phyloP scores from a whole-genome alignment of 2,329 filamentous ascomycete species.

The Diaporthe citri region DNA sequence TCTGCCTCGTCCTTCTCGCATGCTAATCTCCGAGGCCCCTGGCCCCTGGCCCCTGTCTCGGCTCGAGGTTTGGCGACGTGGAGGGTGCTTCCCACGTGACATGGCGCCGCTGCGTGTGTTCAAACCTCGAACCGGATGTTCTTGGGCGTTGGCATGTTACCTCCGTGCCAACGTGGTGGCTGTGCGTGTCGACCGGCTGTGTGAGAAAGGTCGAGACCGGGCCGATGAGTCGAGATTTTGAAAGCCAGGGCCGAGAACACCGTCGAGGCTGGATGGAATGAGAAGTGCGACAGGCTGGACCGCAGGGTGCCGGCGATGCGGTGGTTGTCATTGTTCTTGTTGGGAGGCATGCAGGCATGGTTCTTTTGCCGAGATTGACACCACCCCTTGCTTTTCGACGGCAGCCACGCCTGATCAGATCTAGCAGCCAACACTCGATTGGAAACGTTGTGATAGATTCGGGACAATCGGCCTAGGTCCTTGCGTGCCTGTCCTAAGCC shows the following conservation, averaged over 20 bases:
- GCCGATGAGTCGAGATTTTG: not conserved
- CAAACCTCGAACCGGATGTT: not conserved
- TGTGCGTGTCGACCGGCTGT: not conserved
- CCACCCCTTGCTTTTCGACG: conserved; percentile 26
- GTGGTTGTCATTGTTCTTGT: conserved; percentile 7
- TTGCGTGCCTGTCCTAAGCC: not conserved
- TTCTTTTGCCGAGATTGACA: conserved; percentile 25
- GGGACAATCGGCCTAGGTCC: not conserved
- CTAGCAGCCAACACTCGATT: conserved; percentile 10
- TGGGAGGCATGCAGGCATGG: conserved; percentile 15
- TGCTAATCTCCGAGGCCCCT: conserved; percentile 25
- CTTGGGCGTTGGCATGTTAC: not conserved
- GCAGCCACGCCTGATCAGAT: conserved; percentile 21
- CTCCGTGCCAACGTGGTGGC: conserved; percentile 23
- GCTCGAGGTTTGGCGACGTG: conserved; percentile 12
- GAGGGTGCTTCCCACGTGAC: conserved; percentile 12
- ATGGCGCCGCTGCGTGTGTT: conserved; percentile 13
- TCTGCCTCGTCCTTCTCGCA: conserved; percentile 10
- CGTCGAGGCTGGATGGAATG: not conserved
- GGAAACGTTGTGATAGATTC: not conserved
- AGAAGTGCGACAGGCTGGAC: conserved; percentile 5
- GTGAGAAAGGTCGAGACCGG: not conserved
- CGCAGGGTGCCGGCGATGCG: not conserved
- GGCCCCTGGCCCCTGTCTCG: conserved; percentile 15
- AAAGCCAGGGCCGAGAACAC: not conserved